These are phyloP conservation scores for Mycena epipterygia DNA, from an alignment of 768 basidiomycete genomes.

Conservation along the genomic window DNA sequence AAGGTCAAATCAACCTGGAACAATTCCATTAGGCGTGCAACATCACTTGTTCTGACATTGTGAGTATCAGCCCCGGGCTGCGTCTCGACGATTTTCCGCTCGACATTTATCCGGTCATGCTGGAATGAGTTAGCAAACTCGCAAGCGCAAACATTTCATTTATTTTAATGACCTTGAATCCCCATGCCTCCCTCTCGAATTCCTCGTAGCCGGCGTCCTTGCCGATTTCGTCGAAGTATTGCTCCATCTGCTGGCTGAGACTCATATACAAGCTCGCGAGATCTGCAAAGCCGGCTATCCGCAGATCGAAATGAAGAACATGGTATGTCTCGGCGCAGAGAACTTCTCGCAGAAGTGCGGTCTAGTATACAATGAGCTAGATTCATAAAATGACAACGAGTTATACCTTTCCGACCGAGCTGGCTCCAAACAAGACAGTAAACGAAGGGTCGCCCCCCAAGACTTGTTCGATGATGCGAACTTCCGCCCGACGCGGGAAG, in stretches of 20 bases:
- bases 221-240: constrained; percentile 79
- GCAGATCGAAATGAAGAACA: constrained; percentile 87
- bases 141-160: constrained; percentile 1
- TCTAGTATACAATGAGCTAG: constrained; percentile 56
- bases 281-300: constrained; percentile 88
- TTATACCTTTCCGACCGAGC: constrained; percentile 83
- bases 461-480: constrained; percentile 72
- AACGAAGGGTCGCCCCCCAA: constrained; percentile 83
- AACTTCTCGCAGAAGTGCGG: constrained; percentile 83
- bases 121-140: constrained; percentile 46
- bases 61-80: constrained; percentile 58
- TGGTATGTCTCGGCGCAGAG: constrained; percentile 78
- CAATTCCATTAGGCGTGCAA: constrained; percentile 87
- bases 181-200: constrained; percentile 82
- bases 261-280: constrained; percentile 82
- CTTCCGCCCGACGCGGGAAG: constrained; percentile 76
- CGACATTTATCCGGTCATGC: constrained; percentile 84
- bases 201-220: constrained; percentile 73
- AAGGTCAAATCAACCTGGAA: constrained; percentile 68
- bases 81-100: constrained; percentile 68
- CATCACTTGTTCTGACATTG: constrained; percentile 79
- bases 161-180: constrained; percentile 73
- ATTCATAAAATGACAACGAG: background rate
- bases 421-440: constrained; percentile 85
- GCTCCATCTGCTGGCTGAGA: constrained; percentile 85